phyloP scores from a whole-genome alignment of 345 rosid species.

The Trapa bicornis region DNA sequence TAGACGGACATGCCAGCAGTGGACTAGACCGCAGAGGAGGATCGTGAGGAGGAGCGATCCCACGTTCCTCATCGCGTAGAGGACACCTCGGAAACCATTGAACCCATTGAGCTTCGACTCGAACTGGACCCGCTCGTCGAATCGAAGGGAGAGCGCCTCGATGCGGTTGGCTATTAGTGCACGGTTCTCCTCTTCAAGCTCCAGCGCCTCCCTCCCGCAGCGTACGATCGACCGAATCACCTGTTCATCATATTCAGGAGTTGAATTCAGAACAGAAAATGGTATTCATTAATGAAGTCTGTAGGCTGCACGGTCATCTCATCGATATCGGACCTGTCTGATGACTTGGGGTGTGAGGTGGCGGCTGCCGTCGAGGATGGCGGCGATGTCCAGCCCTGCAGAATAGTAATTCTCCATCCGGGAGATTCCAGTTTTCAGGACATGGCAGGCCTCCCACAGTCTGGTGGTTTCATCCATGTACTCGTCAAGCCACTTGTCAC shows the following conservation, averaged over 20 bases:
- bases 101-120: slow-evolving; percentile 84
- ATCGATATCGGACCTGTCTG: slow-evolving; percentile 35
- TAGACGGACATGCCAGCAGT: slow-evolving; percentile 26
- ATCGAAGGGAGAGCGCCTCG: slow-evolving; percentile 49
- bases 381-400: slow-evolving; percentile 44
- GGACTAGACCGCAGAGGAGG: slow-evolving; percentile 59
- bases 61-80: slow-evolving; percentile 74
- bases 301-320: no score
- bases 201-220: slow-evolving; percentile 67
- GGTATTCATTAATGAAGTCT: slow-evolving; percentile 1
- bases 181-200: slow-evolving; percentile 75
- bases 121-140: slow-evolving; percentile 48
- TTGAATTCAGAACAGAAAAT: neutral
- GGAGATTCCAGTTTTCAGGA: slow-evolving; percentile 69
- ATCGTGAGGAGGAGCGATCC: slow-evolving; percentile 63
- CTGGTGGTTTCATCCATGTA: slow-evolving; percentile 97
- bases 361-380: slow-evolving; percentile 54
- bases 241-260: slow-evolving; percentile 20
- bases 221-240: slow-evolving; percentile 55
- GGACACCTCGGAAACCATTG: slow-evolving; percentile 80
- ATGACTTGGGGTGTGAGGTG: slow-evolving; percentile 51
- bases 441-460: slow-evolving; percentile 89
- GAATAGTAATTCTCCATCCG: slow-evolving; percentile 67
- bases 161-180: slow-evolving; percentile 60
- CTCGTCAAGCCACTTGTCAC: slow-evolving; percentile 97